Base-by-base conservation (phyloP, 176 grass and related monocot genomes). In the Ananas comosus region DNA sequence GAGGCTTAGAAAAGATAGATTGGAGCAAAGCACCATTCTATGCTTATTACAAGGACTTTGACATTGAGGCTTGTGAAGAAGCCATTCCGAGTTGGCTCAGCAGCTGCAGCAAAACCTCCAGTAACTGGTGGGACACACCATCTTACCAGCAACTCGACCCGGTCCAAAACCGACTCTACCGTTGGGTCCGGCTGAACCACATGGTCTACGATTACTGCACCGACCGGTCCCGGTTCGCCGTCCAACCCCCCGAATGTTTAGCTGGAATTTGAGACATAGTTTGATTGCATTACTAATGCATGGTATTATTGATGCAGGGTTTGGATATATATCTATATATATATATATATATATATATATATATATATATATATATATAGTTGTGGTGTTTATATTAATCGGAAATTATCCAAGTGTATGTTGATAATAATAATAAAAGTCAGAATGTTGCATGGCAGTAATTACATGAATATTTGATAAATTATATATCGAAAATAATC, bases 41-140 rank as follows among this genome's bases (percentile, higher is more conserved):
- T 21, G 65, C 75, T 42, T 77, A 69, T 52, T 77, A 77, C 75
- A 77, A 77, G 53, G 75, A 77, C 53, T 77, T 77, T 13, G 53
- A 77, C 27, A 77, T 77, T 52, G 75, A 77, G 53, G 75, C 66
- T 2, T 76, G 74, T 18, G 33, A 42, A 42, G 33, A 7, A 7
- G 52, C 52, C 1, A 42, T 19, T 19, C 17, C 47, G 1, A 33
- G 52, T 19, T 23, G 65, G 4, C 51, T 16, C 16, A 12, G 66
- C 12, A 28, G 3, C 10, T 50, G 33, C 17, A 53, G 4, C 65
- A 50, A 17, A 6, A 18, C 13, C 12, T 8, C 16, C 11, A 56
- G 12, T 53, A 69, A 50, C 33, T 69, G 66, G 75, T 77, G 75
- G 75, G 75, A 77, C 1, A 47, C 75, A 0, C 75, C 75, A 3